phyloP scores from a whole-genome alignment of 179 eudicot genomes.

The Corrigiola litoralis region DNA sequence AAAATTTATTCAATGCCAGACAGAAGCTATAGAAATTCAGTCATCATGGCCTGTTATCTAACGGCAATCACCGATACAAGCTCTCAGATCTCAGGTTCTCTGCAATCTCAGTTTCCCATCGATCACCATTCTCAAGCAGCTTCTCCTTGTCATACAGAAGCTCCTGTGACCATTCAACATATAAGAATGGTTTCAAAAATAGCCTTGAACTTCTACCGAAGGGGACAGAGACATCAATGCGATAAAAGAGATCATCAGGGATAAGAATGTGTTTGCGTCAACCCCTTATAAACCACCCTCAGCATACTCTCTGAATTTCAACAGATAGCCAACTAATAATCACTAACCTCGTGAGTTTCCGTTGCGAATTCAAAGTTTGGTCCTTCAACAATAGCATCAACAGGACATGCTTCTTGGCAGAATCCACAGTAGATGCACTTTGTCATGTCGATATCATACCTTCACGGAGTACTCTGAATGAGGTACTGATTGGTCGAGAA shows the following conservation, averaged over 20 bases:
- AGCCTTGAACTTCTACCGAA: not conserved
- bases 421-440: conserved; percentile 98
- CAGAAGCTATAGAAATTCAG: conserved; percentile 8
- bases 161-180: conserved; percentile 44
- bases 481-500: not conserved
- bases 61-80: conserved; percentile 59
- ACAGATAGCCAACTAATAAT: not conserved
- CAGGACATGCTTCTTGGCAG: conserved; percentile 99
- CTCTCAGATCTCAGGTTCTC: conserved; percentile 93
- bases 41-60: not conserved
- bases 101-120: conserved; percentile 97
- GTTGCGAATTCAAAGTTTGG: conserved; percentile 98
- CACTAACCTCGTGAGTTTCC: conserved; percentile 90
- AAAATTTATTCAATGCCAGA: conserved; percentile 14
- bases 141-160: conserved; percentile 97
- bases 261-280: too few relatives aligned
- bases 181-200: not conserved
- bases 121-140: conserved; percentile 89
- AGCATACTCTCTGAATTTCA: not conserved
- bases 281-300: too few relatives aligned
- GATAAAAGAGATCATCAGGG: not conserved
- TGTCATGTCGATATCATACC: conserved; percentile 98
- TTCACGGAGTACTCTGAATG: conserved; percentile 9
- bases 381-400: conserved; percentile 98
- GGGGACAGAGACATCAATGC: not conserved